Conservation (phyloP, 2,329 filamentous ascomycete genomes). For the Ilyonectria sp. region DNA sequence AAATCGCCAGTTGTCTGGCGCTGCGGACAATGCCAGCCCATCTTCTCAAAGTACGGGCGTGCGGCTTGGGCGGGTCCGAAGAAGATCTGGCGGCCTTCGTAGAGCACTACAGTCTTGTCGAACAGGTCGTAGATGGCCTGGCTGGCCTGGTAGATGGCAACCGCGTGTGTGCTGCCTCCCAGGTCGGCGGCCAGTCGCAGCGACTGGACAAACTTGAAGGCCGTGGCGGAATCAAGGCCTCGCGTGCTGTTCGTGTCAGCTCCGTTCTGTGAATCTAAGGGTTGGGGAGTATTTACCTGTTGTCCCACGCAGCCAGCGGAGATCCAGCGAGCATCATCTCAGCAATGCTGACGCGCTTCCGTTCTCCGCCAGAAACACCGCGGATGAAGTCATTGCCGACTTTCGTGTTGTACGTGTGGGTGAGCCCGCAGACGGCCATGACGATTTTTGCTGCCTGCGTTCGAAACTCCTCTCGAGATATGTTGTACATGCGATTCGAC, state of each 20-base stretch:
- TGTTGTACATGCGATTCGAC: constrained; percentile 71
- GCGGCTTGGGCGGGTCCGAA: constrained; percentile 75
- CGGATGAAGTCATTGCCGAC: constrained; percentile 82
- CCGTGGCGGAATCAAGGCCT: constrained; percentile 80
- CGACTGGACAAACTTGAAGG: constrained; percentile 78
- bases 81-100: constrained; percentile 83
- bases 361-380: constrained; percentile 78
- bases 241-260: constrained; percentile 65
- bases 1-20: constrained; percentile 79
- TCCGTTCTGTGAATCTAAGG: neutral
- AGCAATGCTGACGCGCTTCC: constrained; percentile 85
- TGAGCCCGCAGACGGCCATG: constrained; percentile 79
- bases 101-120: constrained; percentile 81
- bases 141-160: constrained; percentile 80
- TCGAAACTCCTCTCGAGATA: neutral
- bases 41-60: constrained; percentile 74
- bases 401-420: constrained; percentile 79
- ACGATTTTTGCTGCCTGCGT: constrained; percentile 61
- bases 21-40: constrained; percentile 76
- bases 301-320: constrained; percentile 67
- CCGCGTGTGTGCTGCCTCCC: constrained; percentile 70
- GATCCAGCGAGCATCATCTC: constrained; percentile 78
- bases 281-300: neutral
- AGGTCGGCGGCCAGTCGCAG: constrained; percentile 76
- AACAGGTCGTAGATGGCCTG: constrained; percentile 80